A percentile compares a stretch with the other conserved stretches of the same genome.
Evolutionary conservation across 2,329 filamentous ascomycete genomes (phyloP).

Genomic region (Fonsecaea erecta): DNA sequence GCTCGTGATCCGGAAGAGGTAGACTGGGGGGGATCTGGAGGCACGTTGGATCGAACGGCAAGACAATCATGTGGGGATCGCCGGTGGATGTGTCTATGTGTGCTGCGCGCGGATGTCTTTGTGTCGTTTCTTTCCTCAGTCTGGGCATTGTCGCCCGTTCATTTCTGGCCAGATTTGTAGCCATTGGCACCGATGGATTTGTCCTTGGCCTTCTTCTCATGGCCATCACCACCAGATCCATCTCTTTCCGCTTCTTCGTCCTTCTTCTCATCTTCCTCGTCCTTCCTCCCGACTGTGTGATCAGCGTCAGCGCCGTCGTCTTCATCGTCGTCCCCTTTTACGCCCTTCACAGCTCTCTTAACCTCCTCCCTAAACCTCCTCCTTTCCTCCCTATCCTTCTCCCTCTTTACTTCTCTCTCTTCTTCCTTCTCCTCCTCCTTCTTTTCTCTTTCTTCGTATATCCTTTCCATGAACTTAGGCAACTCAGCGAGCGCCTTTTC

Average conservation of each 20-base stretch:
- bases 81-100: no score
- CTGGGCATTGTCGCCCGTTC: background rate
- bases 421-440: slow-evolving; percentile 35
- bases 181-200: background rate
- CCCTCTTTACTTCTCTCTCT: slow-evolving; percentile 24
- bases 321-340: slow-evolving; percentile 5
- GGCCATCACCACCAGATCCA: background rate
- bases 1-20: no score
- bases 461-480: slow-evolving; percentile 45
- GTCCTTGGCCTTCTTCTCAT: background rate
- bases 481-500: slow-evolving; percentile 50
- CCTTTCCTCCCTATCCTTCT: slow-evolving; percentile 21
- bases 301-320: background rate
- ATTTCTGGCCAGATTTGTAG: background rate
- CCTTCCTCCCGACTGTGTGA: background rate
- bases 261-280: background rate
- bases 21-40: no score
- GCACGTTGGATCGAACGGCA: no score
- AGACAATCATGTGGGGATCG: background rate
- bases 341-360: slow-evolving; percentile 26
- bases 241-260: background rate
- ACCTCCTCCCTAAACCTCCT: slow-evolving; percentile 24
- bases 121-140: background rate
- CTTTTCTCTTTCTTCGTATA: slow-evolving; percentile 26
- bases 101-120: background rate